Base-by-base conservation (phyloP, 2,329 filamentous ascomycete species). In the Scedosporium minutisporum region DNA sequence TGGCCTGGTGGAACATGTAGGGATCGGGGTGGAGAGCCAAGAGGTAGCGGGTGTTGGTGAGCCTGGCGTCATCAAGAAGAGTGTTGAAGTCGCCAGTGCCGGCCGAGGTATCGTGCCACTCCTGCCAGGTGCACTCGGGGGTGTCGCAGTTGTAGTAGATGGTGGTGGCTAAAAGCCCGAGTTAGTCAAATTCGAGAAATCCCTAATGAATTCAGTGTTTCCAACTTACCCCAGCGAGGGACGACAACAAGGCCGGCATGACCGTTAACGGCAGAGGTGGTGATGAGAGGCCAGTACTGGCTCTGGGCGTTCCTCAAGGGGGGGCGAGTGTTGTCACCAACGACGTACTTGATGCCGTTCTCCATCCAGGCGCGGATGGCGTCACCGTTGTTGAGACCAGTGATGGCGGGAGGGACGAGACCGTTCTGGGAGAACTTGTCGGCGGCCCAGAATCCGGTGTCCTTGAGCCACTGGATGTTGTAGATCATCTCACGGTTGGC, bases 141-240 rank as follows among this genome's bases (percentile, higher is more conserved):
- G 77, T 78, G 68, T 85, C 80, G 70, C 84, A 87, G 73, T 87
- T 86, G 76, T 84, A 87, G 74, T 86, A 87, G 64, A 87, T 86
- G 51, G 81, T 79, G 3, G 82, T 83, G 1, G 84, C 81, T 62
- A 42, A n/a, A 18, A 48, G 21, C 7, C 23, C 29, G 4, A n/a
- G 53, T 38, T 57, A 57, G 60, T n/a, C 25, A 60, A 29, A 48
- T 6, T 59, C 14, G n/a, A 9, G 29, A 23, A n/a, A 57, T 18
- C 48, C 2, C 3, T 44, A 3, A 42, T 29, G 10, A 29, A 7
- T 6, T 25, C 16, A n/a, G 27, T 6, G 55, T 21, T 16, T 38
- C 7, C 42, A 14, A 57, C 61, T 62, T 51, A 62, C 61, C 55
- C 80, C 80, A 87, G 57, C 84, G 81, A 4, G 82, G 83, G 68